These are phyloP conservation scores for Penicillium verrucosum DNA, from an alignment of 2,329 filamentous ascomycete genomes.

Conservation along the genomic window DNA sequence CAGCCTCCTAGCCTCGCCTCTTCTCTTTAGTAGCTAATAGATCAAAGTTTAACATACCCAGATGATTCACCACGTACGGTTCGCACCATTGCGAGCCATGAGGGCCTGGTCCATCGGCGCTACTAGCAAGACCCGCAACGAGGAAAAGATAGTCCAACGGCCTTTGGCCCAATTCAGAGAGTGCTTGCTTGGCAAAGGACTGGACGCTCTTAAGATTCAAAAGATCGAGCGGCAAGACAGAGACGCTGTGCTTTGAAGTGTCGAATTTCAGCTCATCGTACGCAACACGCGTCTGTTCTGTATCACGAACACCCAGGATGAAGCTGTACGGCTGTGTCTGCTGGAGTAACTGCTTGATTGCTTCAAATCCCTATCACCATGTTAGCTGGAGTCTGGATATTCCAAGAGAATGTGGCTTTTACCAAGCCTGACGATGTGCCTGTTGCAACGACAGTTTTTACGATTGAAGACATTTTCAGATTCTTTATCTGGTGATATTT, in stretches of 20 bases:
- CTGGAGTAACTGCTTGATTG: slow-evolving; percentile 24
- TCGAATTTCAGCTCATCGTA: slow-evolving; percentile 22
- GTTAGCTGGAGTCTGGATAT: neutral
- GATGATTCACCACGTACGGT: slow-evolving; percentile 23
- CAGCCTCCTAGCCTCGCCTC: neutral
- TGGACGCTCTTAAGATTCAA: slow-evolving; percentile 21
- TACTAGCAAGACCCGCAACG: slow-evolving; percentile 16
- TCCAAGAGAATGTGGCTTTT: neutral
- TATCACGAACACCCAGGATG: slow-evolving; percentile 24
- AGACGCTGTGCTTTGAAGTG: slow-evolving; percentile 18
- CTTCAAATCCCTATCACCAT: slow-evolving; percentile 23
- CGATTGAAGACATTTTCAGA: slow-evolving; percentile 10
- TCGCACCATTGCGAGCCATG: slow-evolving; percentile 26
- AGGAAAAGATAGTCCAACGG: slow-evolving; percentile 22
- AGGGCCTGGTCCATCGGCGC: slow-evolving; percentile 19
- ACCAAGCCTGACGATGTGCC: slow-evolving; percentile 23
- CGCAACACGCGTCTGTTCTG: slow-evolving; percentile 14
- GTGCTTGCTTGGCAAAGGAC: slow-evolving; percentile 20
- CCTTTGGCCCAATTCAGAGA: slow-evolving; percentile 15
- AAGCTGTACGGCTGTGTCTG: slow-evolving; percentile 23
- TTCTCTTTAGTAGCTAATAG: neutral
- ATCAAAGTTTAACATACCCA: slow-evolving; percentile 13
- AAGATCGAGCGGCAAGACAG: slow-evolving; percentile 22
- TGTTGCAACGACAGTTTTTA: slow-evolving; percentile 21
- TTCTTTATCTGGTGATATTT: neutral